These are phyloP conservation scores for Datisca glomerata DNA, from an alignment of 306 rosid genomes.

Conservation along the genomic window DNA sequence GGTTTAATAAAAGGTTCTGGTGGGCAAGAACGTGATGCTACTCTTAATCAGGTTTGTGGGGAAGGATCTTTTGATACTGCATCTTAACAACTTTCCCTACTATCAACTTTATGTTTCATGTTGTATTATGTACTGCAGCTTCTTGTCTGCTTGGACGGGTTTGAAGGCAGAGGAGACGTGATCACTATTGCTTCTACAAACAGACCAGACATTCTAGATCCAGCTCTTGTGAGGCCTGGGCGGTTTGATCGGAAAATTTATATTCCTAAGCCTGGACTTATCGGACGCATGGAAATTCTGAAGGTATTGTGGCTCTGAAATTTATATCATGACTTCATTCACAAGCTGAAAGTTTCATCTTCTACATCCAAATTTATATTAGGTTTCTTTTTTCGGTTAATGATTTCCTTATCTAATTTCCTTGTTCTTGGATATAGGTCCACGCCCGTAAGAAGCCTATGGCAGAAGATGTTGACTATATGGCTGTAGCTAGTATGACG, in stretches of 20 bases:
- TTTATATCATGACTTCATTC: no score
- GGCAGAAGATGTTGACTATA: constrained; percentile 87
- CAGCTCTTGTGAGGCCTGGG: constrained; percentile 97
- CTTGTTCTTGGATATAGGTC: constrained; percentile 45
- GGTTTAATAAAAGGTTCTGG: constrained; percentile 98
- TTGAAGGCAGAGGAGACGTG: constrained; percentile 97
- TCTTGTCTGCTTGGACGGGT: constrained; percentile 91
- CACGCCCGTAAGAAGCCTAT: constrained; percentile 96
- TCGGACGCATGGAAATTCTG: constrained; percentile 86
- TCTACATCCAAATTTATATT: not conserved
- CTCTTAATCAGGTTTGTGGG: constrained; percentile 83
- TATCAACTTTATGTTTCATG: constrained; percentile 17
- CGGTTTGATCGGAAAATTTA: constrained; percentile 86
- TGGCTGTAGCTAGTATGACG: constrained; percentile 86
- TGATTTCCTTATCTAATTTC: constrained; percentile 7
- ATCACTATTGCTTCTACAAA: constrained; percentile 97
- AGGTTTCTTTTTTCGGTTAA: constrained; percentile 3
- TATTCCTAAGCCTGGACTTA: constrained; percentile 91
- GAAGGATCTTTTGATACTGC: constrained; percentile 4
- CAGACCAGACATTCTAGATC: constrained; percentile 93
- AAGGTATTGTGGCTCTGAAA: constrained; percentile 36
- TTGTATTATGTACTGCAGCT: constrained; percentile 51
- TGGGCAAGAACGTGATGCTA: constrained; percentile 98
- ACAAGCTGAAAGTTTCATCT: no score
- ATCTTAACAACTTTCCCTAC: no score